Evolutionary conservation across 306 rosid species (phyloP), one percentile per base, ranked within the genome.

Genomic region (Cyclanthera cordifolia): DNA sequence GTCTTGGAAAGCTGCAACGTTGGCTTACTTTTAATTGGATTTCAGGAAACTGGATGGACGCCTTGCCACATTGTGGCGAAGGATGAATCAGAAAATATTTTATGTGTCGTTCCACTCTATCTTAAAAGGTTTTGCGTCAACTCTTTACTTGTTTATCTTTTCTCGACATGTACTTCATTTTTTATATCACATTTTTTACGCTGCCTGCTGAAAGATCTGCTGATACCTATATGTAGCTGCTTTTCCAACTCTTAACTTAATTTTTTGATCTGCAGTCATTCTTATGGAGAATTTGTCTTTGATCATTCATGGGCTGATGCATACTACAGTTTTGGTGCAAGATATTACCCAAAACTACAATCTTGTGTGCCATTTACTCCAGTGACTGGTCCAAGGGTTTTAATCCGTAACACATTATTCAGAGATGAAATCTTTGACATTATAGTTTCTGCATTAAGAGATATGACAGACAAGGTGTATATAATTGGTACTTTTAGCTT

Each of bases 301-400:
- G 98, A 92, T 81, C 96, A 92, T 80, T 82, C 98, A 32, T 92
- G 98, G 98, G 96, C 98, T 20, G 92, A 89, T 76, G 98, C 98
- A 8, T 89, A 87, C 70, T 77, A 85, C 70, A 74, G 86, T 59
- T 85, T 84, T 49, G 98, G 95, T 6, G 74, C 83, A 43, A 78
- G 83, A 58, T 92, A 92, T 72, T 92, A 92, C 73, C 98, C 98
- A 8, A 92, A 92, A 76, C 73, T 92, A 41, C 98, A 92, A 65
- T 89, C 85, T 21, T 92, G 89, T 77, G 95, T 89, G 4, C 96
- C 98, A 72, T 92, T 92, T 82, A 92, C 96, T 13, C 98, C 98
- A 4, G 96, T 92, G 21, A 85, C 98, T 19, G 98, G 95, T 67
- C 90, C 98, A 30, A 84, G 98, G 76, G 89, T 92, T 79, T 79